Percentiles rank a stretch among this genome's conserved stretches.
Evolutionary conservation across 2,329 filamentous ascomycete genomes (phyloP).

Genomic region (Fusarium marasasianum): DNA sequence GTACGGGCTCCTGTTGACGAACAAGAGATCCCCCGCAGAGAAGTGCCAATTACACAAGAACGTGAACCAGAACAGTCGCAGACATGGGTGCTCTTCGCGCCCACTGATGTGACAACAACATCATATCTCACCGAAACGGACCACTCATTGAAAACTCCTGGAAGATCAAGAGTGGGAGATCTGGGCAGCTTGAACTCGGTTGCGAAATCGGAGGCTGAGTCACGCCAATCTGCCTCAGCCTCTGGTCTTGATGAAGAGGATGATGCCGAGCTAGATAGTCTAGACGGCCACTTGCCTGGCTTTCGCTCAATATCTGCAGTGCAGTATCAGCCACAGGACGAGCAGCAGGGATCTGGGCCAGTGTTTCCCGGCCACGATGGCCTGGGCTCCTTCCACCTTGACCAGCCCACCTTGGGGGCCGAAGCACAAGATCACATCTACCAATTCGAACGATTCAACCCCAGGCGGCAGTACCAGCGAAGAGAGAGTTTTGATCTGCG

Average conservation of each 20-base stretch:
- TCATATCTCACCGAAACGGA: conserved; percentile 76
- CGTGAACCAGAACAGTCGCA: conserved; percentile 73
- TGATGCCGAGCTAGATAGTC: conserved; percentile 86
- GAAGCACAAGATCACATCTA: conserved; percentile 86
- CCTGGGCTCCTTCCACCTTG: conserved; percentile 80
- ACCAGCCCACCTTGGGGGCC: conserved; percentile 61
- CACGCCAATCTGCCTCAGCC: conserved; percentile 51
- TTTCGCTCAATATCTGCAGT: conserved; percentile 72
- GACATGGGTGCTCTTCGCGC: conserved; percentile 97
- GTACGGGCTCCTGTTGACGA: conserved; percentile 54
- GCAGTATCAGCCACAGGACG: conserved; percentile 36
- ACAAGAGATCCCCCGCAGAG: conserved; percentile 44
- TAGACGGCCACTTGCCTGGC: conserved; percentile 90
- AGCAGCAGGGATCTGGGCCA: conserved; percentile 62
- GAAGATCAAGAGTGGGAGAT: conserved; percentile 79
- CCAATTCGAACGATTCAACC: conserved; percentile 88
- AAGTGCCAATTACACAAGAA: conserved; percentile 44
- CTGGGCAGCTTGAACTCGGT: conserved; percentile 80
- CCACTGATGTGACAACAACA: conserved; percentile 70
- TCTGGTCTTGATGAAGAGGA: conserved; percentile 62
- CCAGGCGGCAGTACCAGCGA: conserved; percentile 67
- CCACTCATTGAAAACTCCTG: conserved; percentile 70
- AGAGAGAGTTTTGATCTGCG: conserved; percentile 63
- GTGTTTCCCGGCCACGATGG: conserved; percentile 94
- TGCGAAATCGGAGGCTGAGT: conserved; percentile 66